phyloP scores from a whole-genome alignment of 2,329 filamentous ascomycete genomes.

The Ophiostoma perfectum region DNA sequence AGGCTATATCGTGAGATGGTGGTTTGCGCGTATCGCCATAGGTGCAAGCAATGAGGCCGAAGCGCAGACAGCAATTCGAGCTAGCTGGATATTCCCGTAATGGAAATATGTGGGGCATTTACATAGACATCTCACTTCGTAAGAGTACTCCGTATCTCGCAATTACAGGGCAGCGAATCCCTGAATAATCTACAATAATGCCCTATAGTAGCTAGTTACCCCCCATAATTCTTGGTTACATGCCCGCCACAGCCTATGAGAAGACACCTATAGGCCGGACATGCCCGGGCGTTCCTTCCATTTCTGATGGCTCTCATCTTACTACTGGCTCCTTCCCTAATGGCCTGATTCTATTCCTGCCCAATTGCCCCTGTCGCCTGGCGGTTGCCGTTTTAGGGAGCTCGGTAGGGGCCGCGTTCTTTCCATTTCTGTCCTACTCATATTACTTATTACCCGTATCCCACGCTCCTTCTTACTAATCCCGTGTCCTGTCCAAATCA shows the following conservation, averaged over 20 bases:
- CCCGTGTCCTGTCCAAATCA: neutral
- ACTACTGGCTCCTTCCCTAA: neutral
- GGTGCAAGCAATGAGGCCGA: neutral
- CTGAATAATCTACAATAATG: neutral
- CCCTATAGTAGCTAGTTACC: too few species aligned
- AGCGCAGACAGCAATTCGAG: neutral
- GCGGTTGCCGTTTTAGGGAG: slow-evolving; percentile 19
- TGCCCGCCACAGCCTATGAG: neutral
- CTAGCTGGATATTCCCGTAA: neutral
- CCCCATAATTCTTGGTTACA: neutral
- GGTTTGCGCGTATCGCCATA: slow-evolving; percentile 8
- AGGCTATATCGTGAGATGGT: slow-evolving; percentile 1
- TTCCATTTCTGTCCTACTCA: slow-evolving; percentile 1
- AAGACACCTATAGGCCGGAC: neutral
- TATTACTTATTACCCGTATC: neutral
- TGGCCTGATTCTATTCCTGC: slow-evolving; percentile 3
- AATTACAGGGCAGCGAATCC: neutral
- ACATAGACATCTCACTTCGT: too few species aligned
- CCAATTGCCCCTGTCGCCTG: slow-evolving; percentile 17
- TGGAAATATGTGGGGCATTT: neutral
- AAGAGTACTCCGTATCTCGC: too few species aligned
- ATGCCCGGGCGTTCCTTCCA: slow-evolving; percentile 12
- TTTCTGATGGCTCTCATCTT: neutral
- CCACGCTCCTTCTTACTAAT: slow-evolving; percentile 6
- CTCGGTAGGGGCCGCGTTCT: slow-evolving; percentile 14